Evolutionary conservation across 148 eudicot genomes (phyloP).

Genomic region (Chenopodium berlandieri): DNA sequence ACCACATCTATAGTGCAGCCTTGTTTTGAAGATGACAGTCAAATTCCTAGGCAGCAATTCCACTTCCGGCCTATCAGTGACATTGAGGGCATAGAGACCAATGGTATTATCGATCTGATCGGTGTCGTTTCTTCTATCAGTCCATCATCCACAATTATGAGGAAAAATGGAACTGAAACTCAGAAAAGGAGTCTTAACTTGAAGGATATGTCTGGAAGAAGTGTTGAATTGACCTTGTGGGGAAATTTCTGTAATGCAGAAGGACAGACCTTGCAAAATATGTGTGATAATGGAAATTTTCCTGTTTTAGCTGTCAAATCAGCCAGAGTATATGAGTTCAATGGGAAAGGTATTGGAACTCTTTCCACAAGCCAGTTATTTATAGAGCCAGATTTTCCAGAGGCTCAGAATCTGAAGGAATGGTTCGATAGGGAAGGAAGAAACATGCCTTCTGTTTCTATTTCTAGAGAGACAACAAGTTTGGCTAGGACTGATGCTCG

Average conservation of each 20-base stretch:
- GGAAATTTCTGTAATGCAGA: slow-evolving; percentile 81
- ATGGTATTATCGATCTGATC: slow-evolving; percentile 65
- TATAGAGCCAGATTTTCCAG: slow-evolving; percentile 90
- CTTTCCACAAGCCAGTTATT: slow-evolving; percentile 57
- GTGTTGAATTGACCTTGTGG: slow-evolving; percentile 90
- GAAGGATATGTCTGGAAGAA: slow-evolving; percentile 84
- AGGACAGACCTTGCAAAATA: slow-evolving; percentile 66
- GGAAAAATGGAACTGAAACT: slow-evolving; percentile 80
- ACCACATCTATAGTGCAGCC: slow-evolving; percentile 62
- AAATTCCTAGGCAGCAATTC: slow-evolving; percentile 75
- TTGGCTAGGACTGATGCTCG: slow-evolving; percentile 52
- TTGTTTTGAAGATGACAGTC: slow-evolving; percentile 66
- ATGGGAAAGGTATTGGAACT: slow-evolving; percentile 81
- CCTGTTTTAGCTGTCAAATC: slow-evolving; percentile 89
- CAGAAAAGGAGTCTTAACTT: slow-evolving; percentile 73
- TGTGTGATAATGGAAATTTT: slow-evolving; percentile 72
- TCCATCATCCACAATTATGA: slow-evolving; percentile 67
- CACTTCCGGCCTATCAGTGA: slow-evolving; percentile 73
- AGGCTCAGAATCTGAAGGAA: slow-evolving; percentile 54
- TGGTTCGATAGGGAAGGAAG: slow-evolving; percentile 84
- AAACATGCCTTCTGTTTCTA: slow-evolving; percentile 49
- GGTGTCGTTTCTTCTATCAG: slow-evolving; percentile 74
- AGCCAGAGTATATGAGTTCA: slow-evolving; percentile 71
- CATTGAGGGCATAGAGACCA: slow-evolving; percentile 59
- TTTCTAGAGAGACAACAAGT: slow-evolving; percentile 54